Conservation (phyloP, 768 basidiomycete species). For the Termitomyces sp. region DNA sequence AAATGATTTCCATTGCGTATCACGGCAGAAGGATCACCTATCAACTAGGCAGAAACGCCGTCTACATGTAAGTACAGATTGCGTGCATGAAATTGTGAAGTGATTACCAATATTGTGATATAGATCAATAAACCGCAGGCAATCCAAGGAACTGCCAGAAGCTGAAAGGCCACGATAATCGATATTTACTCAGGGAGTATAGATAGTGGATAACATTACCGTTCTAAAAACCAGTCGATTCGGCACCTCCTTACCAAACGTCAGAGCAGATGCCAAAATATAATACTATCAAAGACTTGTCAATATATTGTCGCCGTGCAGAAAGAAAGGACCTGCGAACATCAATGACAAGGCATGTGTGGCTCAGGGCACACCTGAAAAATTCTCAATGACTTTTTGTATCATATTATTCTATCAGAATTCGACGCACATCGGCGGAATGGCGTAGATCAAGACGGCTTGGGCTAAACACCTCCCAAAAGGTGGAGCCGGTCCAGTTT, state of each 20-base stretch:
- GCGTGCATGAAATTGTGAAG: too few relatives aligned
- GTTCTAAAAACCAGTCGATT: not conserved
- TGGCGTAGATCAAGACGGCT: slow-evolving; percentile 21
- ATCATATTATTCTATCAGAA: not conserved
- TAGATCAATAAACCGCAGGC: not conserved
- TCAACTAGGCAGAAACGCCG: not conserved
- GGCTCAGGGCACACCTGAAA: not conserved
- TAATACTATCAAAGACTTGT: not conserved
- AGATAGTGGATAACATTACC: not conserved
- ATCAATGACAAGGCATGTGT: not conserved
- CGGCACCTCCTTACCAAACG: not conserved
- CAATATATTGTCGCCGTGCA: not conserved
- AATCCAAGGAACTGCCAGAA: not conserved
- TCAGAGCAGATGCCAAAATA: not conserved
- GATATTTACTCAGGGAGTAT: not conserved
- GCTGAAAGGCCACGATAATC: not conserved
- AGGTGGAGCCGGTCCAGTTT: slow-evolving; percentile 17
- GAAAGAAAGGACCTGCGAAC: not conserved
- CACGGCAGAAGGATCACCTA: slow-evolving; percentile 4
- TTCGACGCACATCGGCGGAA: slow-evolving; percentile 16
- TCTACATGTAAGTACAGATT: not conserved
- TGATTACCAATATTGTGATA: not conserved
- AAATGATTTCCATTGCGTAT: slow-evolving; percentile 10
- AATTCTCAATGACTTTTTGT: not conserved
- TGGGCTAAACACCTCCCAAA: slow-evolving; percentile 21